Percentiles rank a stretch among this genome's conserved stretches.
phyloP scores from a whole-genome alignment of 1,139 yeast genomes.

The Geotrichum aggregatum region DNA sequence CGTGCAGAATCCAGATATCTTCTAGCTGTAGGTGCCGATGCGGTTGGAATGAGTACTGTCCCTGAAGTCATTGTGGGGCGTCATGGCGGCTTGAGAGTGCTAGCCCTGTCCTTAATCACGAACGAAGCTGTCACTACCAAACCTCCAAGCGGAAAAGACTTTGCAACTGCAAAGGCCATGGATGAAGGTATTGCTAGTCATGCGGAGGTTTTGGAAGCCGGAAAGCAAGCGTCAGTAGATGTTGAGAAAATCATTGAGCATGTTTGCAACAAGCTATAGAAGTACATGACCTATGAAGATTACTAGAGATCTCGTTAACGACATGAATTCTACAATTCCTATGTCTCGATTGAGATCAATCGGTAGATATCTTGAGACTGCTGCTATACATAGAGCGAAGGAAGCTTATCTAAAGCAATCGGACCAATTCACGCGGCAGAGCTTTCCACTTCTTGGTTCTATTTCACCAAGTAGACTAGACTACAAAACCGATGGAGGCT shows the following conservation, averaged over 20 bases:
- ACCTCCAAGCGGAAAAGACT: constrained; percentile 69
- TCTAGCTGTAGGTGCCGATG: constrained; percentile 74
- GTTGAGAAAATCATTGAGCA: constrained; percentile 66
- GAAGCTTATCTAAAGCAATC: no score
- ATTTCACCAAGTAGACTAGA: no score
- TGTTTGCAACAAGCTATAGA: constrained; percentile 47
- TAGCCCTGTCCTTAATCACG: constrained; percentile 83
- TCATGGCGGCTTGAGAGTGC: constrained; percentile 73
- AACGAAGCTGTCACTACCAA: constrained; percentile 72
- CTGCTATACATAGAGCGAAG: no score
- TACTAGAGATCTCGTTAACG: no score
- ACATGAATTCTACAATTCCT: no score
- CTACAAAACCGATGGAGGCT: no score
- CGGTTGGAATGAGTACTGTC: constrained; percentile 97
- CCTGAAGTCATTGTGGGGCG: constrained; percentile 93
- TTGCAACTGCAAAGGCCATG: constrained; percentile 29
- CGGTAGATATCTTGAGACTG: no score
- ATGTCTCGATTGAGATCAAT: no score
- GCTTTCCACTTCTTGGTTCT: no score
- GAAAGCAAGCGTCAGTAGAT: constrained; percentile 73
- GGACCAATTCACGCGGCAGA: no score
- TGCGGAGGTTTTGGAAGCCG: constrained; percentile 81
- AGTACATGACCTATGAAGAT: no score
- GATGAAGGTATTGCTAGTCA: constrained; percentile 79
- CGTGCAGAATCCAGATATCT: constrained; percentile 87